A percentile compares a stretch with the other conserved stretches of the same genome.
These are phyloP conservation scores for Apiospora malaysiana DNA, from an alignment of 2,329 filamentous ascomycete genomes.

Conservation along the genomic window DNA sequence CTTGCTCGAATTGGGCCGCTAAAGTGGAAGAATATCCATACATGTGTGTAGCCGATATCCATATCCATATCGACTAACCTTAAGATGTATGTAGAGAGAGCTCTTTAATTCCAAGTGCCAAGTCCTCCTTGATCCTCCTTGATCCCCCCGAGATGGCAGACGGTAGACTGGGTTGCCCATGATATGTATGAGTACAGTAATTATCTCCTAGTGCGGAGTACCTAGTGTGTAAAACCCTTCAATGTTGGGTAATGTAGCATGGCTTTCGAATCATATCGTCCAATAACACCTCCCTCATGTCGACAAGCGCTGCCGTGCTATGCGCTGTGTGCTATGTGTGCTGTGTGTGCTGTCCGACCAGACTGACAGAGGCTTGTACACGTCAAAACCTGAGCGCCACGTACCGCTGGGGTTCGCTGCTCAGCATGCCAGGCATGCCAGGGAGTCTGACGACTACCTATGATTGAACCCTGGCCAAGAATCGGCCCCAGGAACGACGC, in stretches of 20 bases:
- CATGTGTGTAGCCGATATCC: no score
- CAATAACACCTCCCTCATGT: neutral
- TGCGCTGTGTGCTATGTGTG: no score
- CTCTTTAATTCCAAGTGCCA: no score
- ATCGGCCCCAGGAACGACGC: neutral
- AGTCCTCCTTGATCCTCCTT: no score
- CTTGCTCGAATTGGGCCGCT: slow-evolving; percentile 7
- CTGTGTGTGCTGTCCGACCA: no score
- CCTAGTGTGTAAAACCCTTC: no score
- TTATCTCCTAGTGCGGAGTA: no score
- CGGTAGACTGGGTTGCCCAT: neutral
- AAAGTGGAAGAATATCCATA: neutral
- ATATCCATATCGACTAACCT: neutral
- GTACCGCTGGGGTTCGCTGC: neutral
- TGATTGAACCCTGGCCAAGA: neutral
- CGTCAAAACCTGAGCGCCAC: neutral
- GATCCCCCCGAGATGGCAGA: no score
- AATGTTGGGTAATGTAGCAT: neutral
- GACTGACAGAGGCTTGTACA: neutral
- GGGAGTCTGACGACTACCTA: no score
- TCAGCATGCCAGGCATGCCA: neutral
- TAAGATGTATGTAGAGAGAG: no score
- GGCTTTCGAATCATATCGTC: neutral
- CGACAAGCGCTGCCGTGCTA: neutral
- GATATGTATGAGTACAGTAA: neutral